Evolutionary conservation across 768 basidiomycete species (phyloP).

Genomic region (Leccinum rimulosum): DNA sequence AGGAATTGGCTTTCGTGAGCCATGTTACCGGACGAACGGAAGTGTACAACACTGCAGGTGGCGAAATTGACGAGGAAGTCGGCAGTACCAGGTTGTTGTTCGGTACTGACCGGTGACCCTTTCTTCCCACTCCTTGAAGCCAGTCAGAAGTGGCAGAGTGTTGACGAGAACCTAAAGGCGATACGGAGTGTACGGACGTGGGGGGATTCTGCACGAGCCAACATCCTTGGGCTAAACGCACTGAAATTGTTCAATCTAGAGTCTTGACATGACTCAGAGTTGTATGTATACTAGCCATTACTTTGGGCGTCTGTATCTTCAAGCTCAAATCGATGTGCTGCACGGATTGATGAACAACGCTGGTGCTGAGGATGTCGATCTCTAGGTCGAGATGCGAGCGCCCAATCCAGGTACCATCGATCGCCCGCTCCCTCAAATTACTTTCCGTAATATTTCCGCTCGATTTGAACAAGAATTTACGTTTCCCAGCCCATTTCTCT

Average conservation of each 20-base stretch:
- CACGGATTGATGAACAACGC: conserved; percentile 86
- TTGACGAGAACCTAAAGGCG: conserved; percentile 81
- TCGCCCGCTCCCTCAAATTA: conserved; percentile 77
- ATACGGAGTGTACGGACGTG: conserved; percentile 41
- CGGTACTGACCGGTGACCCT: too few species aligned
- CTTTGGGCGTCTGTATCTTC: conserved; percentile 77
- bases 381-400: conserved; percentile 44
- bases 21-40: conserved; percentile 37
- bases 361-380: conserved; percentile 75
- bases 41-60: too few species aligned
- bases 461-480: conserved; percentile 88
- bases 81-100: too few species aligned
- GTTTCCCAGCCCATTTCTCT: conserved; percentile 74
- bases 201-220: conserved; percentile 52
- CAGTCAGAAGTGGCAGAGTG: conserved; percentile 77
- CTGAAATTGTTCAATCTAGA: conserved; percentile 61
- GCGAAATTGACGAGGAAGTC: too few species aligned
- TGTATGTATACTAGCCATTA: conserved; percentile 13
- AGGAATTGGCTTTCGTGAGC: conserved; percentile 78
- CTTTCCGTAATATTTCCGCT: conserved; percentile 93
- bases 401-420: conserved; percentile 58
- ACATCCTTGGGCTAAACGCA: conserved; percentile 73
- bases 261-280: conserved; percentile 14
- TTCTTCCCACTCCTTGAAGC: conserved; percentile 34
- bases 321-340: conserved; percentile 96